These are phyloP conservation scores for Tinospora cordifolia DNA, from an alignment of 164 flowering plant genomes.

Conservation along the genomic window DNA sequence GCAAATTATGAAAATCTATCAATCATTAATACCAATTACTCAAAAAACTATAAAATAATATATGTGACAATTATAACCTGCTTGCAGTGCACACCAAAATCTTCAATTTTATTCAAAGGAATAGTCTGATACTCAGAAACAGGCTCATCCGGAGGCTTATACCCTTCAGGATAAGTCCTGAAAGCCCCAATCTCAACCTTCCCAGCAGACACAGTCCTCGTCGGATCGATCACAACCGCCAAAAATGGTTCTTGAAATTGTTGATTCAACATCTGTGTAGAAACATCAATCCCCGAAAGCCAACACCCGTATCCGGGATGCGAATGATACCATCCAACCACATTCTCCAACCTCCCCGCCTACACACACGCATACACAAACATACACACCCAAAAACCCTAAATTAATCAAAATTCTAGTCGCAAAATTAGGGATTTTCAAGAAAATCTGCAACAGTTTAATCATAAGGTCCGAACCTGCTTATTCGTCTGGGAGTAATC, in stretches of 20 bases:
- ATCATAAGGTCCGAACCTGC: slow-evolving; percentile 37
- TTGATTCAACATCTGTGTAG: slow-evolving; percentile 95
- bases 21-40: background rate
- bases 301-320: slow-evolving; percentile 99
- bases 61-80: slow-evolving; percentile 35
- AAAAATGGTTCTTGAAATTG: slow-evolving; percentile 91
- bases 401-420: background rate
- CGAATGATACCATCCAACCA: slow-evolving; percentile 98
- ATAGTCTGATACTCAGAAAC: slow-evolving; percentile 97
- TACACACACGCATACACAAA: slow-evolving; percentile 17
- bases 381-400: background rate
- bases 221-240: slow-evolving; percentile 96
- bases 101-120: slow-evolving; percentile 94
- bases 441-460: background rate
- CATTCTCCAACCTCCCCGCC: slow-evolving; percentile 96
- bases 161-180: slow-evolving; percentile 86
- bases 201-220: slow-evolving; percentile 95
- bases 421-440: background rate
- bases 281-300: slow-evolving; percentile 95
- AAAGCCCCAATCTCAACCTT: slow-evolving; percentile 99
- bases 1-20: background rate
- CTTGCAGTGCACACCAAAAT: slow-evolving; percentile 98
- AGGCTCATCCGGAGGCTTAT: slow-evolving; percentile 90
- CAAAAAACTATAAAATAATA: background rate
- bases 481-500: slow-evolving; percentile 89